Percentiles rank a stretch among this genome's conserved stretches.
Evolutionary conservation across 2,329 filamentous ascomycete genomes (phyloP).

Genomic region (Sporothrix mexicana): DNA sequence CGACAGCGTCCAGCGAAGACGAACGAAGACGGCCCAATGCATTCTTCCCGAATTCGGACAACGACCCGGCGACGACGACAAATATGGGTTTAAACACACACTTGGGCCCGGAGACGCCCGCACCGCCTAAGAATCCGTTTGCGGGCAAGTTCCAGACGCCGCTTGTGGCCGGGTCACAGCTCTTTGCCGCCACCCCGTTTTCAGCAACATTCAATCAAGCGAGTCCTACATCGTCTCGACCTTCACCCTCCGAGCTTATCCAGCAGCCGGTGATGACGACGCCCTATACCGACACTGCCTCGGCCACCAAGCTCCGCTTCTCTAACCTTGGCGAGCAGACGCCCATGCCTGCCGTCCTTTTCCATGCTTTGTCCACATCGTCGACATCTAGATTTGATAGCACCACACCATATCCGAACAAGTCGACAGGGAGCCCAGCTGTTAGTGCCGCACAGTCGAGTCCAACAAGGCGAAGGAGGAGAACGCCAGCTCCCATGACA

Average conservation of each 20-base stretch:
- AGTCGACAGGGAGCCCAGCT: background rate
- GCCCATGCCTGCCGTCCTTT: conserved; percentile 25
- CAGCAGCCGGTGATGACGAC: conserved; percentile 51
- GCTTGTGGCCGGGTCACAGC: conserved; percentile 54
- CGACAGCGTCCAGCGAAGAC: conserved; percentile 11
- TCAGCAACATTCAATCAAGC: conserved; percentile 57
- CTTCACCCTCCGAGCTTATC: conserved; percentile 56
- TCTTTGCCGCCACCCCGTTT: conserved; percentile 61
- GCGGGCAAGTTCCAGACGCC: conserved; percentile 45
- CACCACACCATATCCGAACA: conserved; percentile 21
- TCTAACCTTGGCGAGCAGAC: conserved; percentile 27
- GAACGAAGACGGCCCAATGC: conserved; percentile 1
- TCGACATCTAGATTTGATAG: conserved; percentile 29
- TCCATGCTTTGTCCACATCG: conserved; percentile 30
- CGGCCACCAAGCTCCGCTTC: conserved; percentile 56
- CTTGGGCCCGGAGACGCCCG: conserved; percentile 55
- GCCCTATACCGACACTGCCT: conserved; percentile 52
- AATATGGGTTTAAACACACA: background rate
- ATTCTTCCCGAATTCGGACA: conserved; percentile 33
- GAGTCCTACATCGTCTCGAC: conserved; percentile 64
- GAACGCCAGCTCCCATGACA: conserved; percentile 45
- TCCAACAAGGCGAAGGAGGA: conserved; percentile 11
- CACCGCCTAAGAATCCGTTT: conserved; percentile 57
- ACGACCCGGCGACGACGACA: conserved; percentile 15
- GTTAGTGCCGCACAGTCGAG: conserved; percentile 23